Conservation (phyloP, 2,329 filamentous ascomycete genomes). For the Ceratocystis eucalypticola region DNA sequence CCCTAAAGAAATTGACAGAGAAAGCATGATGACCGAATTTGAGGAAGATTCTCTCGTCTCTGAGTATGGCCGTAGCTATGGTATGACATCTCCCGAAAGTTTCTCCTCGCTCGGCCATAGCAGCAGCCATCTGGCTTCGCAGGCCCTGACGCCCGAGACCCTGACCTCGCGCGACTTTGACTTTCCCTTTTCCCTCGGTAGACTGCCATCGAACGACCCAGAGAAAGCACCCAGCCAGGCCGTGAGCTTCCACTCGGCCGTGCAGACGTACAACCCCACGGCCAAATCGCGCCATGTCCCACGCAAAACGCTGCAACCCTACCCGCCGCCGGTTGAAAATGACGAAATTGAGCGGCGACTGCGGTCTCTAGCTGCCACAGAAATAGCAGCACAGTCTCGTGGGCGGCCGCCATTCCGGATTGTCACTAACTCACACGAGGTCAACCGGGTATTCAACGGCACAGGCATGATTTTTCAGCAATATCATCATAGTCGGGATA, state of each 20-base stretch:
- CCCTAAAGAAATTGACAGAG: constrained; percentile 23
- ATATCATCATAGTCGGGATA: not conserved
- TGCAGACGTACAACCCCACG: constrained; percentile 14
- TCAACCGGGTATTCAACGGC: constrained; percentile 13
- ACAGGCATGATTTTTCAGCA: constrained; percentile 9
- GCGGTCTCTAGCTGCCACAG: not conserved
- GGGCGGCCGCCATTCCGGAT: constrained; percentile 9
- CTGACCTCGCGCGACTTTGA: not conserved
- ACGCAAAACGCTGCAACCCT: not conserved
- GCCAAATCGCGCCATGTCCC: not conserved
- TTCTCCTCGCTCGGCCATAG: constrained; percentile 30
- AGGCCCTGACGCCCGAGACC: not conserved
- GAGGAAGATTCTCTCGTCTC: constrained; percentile 34
- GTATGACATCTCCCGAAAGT: constrained; percentile 42
- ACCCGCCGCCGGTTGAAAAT: not conserved
- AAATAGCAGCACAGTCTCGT: not conserved
- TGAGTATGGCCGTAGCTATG: constrained; percentile 20
- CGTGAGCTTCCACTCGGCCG: not conserved
- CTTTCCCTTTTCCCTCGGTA: not conserved
- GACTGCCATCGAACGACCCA: not conserved
- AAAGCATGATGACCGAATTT: constrained; percentile 39
- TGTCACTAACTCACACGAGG: constrained; percentile 10
- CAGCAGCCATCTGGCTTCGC: constrained; percentile 23
- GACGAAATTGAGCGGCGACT: not conserved
- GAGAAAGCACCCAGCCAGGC: not conserved